These are phyloP conservation scores for Leccinum rimulosum DNA, from an alignment of 768 basidiomycete species.

Conservation along the genomic window DNA sequence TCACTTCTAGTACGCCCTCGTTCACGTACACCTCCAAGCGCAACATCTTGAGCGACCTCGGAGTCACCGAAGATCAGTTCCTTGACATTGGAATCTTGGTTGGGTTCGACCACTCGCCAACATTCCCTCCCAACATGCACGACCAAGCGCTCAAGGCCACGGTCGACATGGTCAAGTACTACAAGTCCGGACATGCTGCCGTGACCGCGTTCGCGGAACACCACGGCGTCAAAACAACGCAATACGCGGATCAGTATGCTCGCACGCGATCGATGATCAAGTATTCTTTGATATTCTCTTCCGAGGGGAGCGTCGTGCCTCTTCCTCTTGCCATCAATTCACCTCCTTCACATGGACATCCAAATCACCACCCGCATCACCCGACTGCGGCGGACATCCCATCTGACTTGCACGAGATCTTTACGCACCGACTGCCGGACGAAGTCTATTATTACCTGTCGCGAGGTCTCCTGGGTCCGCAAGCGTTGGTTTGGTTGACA, in stretches of 20 bases:
- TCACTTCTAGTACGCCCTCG: conserved; percentile 59
- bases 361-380: conserved; percentile 59
- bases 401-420: conserved; percentile 88
- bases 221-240: conserved; percentile 73
- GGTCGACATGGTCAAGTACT: conserved; percentile 90
- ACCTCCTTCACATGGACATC: conserved; percentile 46
- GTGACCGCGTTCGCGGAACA: conserved; percentile 77
- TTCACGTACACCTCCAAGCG: conserved; percentile 88
- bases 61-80: conserved; percentile 84
- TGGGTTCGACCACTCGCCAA: conserved; percentile 78
- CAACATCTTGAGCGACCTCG: conserved; percentile 60
- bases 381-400: conserved; percentile 89
- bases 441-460: conserved; percentile 97
- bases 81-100: conserved; percentile 91
- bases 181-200: conserved; percentile 84
- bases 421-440: conserved; percentile 91
- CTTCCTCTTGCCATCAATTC: conserved; percentile 67
- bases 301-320: conserved; percentile 79
- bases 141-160: conserved; percentile 81
- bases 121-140: conserved; percentile 80
- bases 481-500: conserved; percentile 93
- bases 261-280: conserved; percentile 90
- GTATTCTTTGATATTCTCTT: conserved; percentile 85
- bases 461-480: conserved; percentile 84
- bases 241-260: conserved; percentile 84